Evolutionary conservation across 1,139 yeast species (phyloP).

Genomic region (Taphrina confusa): DNA sequence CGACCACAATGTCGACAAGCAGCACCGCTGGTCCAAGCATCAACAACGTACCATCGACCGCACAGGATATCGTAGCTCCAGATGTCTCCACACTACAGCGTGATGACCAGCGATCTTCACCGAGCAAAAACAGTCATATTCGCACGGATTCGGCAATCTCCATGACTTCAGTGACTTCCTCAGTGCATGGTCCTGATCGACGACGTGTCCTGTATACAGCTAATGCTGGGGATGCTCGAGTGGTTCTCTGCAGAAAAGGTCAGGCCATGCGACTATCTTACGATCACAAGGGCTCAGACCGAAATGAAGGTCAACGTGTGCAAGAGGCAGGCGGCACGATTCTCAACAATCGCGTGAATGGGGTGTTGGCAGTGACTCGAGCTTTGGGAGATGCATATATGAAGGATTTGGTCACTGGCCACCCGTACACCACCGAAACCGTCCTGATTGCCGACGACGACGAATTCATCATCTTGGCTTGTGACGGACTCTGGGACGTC

Average conservation of each 20-base stretch:
- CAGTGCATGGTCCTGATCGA: constrained; percentile 9
- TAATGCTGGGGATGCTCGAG: constrained; percentile 91
- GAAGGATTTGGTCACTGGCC: constrained; percentile 85
- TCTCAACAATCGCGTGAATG: constrained; percentile 89
- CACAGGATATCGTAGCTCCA: constrained; percentile 13
- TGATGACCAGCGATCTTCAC: constrained; percentile 1
- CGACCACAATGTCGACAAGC: background rate
- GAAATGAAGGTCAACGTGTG: constrained; percentile 72
- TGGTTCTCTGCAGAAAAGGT: constrained; percentile 69
- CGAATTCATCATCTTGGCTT: constrained; percentile 79
- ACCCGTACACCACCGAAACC: constrained; percentile 90
- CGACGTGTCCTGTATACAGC: constrained; percentile 80
- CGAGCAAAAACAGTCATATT: background rate
- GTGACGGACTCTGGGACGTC: constrained; percentile 97
- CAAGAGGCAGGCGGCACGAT: constrained; percentile 80
- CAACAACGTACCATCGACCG: background rate
- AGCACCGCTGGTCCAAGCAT: background rate
- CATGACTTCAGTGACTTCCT: background rate
- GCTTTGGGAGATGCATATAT: constrained; percentile 93
- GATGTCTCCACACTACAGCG: constrained; percentile 4
- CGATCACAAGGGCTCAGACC: constrained; percentile 92
- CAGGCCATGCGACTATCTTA: constrained; percentile 77
- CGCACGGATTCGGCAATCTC: constrained; percentile 5
- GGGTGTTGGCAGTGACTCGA: constrained; percentile 91
- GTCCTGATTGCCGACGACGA: constrained; percentile 60